Evolutionary conservation across 306 rosid genomes (phyloP).

Genomic region (Vigna angularis): DNA sequence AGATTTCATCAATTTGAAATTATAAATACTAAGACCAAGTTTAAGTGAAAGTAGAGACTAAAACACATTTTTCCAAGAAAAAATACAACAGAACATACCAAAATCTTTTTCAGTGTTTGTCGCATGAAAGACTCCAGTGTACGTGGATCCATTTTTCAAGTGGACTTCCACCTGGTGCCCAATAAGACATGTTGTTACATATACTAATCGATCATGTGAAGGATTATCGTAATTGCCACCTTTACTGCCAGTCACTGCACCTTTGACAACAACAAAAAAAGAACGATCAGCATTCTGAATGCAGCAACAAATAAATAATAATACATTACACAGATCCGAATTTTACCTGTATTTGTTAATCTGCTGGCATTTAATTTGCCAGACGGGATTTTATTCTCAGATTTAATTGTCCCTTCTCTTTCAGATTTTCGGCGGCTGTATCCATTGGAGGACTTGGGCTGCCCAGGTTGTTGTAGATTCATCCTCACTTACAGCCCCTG

Average conservation of each 20-base stretch:
- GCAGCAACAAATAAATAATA: neutral
- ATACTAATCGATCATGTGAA: constrained; percentile 76
- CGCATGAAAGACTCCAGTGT: constrained; percentile 92
- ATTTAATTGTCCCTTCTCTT: constrained; percentile 65
- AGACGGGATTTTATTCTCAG: constrained; percentile 65
- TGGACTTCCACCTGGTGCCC: constrained; percentile 93
- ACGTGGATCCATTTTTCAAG: constrained; percentile 79
- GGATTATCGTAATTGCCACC: constrained; percentile 61
- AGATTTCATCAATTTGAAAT: neutral
- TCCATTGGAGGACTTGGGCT: constrained; percentile 75
- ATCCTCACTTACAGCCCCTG: constrained; percentile 60
- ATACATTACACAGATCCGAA: constrained; percentile 24
- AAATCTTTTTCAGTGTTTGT: constrained; percentile 77
- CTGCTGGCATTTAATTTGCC: constrained; percentile 68
- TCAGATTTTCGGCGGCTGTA: constrained; percentile 83
- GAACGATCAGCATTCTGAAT: constrained; percentile 41
- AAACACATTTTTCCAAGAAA: neutral
- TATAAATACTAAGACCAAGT: too few species aligned
- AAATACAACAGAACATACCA: constrained; percentile 56
- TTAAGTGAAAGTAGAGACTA: neutral
- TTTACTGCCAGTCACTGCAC: constrained; percentile 63
- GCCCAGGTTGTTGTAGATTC: constrained; percentile 73
- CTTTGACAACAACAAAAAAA: constrained; percentile 45
- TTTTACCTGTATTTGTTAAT: constrained; percentile 64
- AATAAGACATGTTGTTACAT: constrained; percentile 70